Percentiles rank a stretch among this genome's conserved stretches.
phyloP scores from a whole-genome alignment of 108 stramenopile genomes.

The Ochromonas danica region DNA sequence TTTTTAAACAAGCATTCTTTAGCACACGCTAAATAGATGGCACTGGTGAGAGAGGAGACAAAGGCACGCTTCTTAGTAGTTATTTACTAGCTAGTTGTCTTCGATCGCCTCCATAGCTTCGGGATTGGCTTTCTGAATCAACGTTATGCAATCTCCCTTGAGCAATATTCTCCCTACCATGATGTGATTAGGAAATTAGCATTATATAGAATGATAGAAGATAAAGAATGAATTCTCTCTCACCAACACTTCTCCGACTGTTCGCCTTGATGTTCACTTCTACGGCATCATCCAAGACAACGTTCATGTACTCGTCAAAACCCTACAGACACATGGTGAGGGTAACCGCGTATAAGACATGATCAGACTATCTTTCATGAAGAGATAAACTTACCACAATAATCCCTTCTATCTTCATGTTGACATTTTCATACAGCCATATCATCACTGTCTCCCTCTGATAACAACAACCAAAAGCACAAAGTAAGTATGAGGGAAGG shows the following conservation, averaged over 20 bases:
- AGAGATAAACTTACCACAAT: constrained; percentile 64
- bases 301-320: constrained; percentile 87
- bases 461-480: not conserved
- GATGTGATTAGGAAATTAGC: no score
- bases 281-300: constrained; percentile 88
- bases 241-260: constrained; percentile 41
- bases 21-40: no score
- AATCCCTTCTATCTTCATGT: constrained; percentile 91
- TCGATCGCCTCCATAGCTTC: no score
- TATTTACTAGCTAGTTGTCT: no score
- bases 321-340: constrained; percentile 35
- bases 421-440: constrained; percentile 96
- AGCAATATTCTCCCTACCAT: constrained; percentile 76
- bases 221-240: no score
- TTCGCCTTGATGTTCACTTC: constrained; percentile 62
- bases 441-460: constrained; percentile 71
- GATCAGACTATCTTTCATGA: not conserved
- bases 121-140: constrained; percentile 65
- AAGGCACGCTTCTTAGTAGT: no score
- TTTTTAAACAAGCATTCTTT: no score
- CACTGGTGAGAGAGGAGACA: no score
- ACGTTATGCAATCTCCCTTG: constrained; percentile 96
- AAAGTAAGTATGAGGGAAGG: not conserved
- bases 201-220: no score
- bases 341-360: constrained; percentile 20